A percentile compares a stretch with the other conserved stretches of the same genome.
These are phyloP conservation scores for Paracamarosporium sp. DNA, from an alignment of 2,329 filamentous ascomycete species.

Conservation along the genomic window DNA sequence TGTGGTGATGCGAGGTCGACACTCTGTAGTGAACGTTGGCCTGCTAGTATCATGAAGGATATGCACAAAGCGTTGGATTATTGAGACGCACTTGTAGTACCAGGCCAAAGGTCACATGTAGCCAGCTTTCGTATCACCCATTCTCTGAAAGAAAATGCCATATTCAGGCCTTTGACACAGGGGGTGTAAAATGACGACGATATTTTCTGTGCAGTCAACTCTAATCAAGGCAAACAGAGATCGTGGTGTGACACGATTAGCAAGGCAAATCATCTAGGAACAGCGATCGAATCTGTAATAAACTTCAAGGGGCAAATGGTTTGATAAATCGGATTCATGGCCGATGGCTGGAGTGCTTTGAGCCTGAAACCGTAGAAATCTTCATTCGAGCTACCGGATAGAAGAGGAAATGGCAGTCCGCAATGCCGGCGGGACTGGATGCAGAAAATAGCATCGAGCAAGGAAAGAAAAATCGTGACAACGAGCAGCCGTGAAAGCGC, in stretches of 20 bases:
- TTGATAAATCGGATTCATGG: conserved; percentile 9
- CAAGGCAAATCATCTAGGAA: conserved; percentile 7
- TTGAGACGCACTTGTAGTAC: neutral
- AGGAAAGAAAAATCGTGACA: conserved; percentile 4
- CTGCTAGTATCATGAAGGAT: neutral
- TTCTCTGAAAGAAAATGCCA: too few species aligned
- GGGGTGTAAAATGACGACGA: neutral
- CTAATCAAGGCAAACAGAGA: neutral
- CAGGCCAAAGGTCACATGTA: too few species aligned
- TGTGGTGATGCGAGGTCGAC: neutral
- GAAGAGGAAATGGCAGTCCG: conserved; percentile 8
- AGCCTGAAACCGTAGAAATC: conserved; percentile 21
- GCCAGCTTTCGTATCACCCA: too few species aligned
- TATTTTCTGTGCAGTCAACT: neutral
- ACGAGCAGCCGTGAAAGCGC: conserved; percentile 17
- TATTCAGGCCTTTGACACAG: too few species aligned
- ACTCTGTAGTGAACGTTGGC: neutral
- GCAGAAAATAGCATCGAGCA: conserved; percentile 27
- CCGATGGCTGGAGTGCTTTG: conserved; percentile 20
- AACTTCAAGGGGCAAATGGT: conserved; percentile 6
- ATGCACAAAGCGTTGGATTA: neutral
- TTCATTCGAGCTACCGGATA: conserved; percentile 38
- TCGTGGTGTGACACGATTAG: conserved; percentile 15
- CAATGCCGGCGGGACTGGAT: conserved; percentile 3
- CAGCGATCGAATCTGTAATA: conserved; percentile 20